Conservation (phyloP, 2,329 filamentous ascomycete genomes). For the Ambrosiella beaveri region DNA sequence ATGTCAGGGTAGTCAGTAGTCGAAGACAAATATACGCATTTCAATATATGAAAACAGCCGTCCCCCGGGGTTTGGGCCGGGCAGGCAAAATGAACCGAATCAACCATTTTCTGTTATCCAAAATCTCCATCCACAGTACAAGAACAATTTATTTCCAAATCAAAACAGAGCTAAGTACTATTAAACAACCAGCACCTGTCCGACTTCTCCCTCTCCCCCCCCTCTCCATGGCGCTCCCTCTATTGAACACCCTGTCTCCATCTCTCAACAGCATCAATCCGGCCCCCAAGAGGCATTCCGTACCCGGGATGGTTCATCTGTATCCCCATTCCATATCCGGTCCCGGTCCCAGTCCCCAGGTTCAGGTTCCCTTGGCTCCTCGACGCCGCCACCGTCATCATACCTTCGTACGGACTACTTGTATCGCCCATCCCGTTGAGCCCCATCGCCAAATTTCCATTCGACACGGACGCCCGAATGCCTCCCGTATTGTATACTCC, state of each 20-base stretch:
- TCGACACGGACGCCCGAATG: conserved; percentile 12
- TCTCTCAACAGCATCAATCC: conserved; percentile 23
- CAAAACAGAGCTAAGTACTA: background rate
- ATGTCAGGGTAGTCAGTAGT: no score
- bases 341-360: conserved; percentile 14
- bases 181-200: background rate
- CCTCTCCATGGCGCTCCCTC: no score
- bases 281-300: conserved; percentile 10
- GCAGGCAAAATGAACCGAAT: no score
- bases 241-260: conserved; percentile 25
- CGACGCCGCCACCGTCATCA: background rate
- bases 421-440: background rate
- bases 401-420: background rate
- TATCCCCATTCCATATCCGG: conserved; percentile 5
- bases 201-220: background rate
- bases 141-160: background rate
- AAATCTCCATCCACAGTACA: no score
- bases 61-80: no score
- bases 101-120: no score
- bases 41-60: no score
- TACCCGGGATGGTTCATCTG: conserved; percentile 7
- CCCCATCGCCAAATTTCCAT: background rate
- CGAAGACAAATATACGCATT: no score
- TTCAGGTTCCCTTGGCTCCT: conserved; percentile 10
- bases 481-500: conserved; percentile 39